Evolutionary conservation across 345 rosid genomes (phyloP), one percentile per base, ranked within the genome.

Genomic region (Rhodamnia argentea): DNA sequence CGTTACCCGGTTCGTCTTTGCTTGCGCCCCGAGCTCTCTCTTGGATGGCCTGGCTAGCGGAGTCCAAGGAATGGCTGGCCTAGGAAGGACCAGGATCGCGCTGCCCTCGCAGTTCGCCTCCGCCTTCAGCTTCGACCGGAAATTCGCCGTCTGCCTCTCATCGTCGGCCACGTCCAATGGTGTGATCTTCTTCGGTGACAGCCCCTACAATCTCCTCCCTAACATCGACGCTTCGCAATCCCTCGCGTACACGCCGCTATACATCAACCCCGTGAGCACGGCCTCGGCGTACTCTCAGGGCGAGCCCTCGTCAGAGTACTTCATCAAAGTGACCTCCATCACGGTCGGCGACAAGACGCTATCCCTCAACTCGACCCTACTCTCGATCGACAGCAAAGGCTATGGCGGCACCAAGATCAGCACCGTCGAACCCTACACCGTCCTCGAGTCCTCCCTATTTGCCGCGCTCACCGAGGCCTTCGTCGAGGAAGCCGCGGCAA

Each of bases 381-480:
- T 96, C 58, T 87, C 91, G 32, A 92, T 94, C 20, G 81, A 91
- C 52, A 62, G 53, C 27, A 14, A 44, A 3, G 96, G 98, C 32
- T 32, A 84, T 5, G 96, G 96, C 3, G 98, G 97, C 52, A 96
- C 98, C 24, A 95, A 94, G 87, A 90, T 96, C 87, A 95, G 96
- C 90, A 92, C 96, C 3, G 96, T 94, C 52, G 22, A 94, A 8
- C 96, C 98, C 1, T 94, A 94, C 94, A 94, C 96, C 0, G 87
- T 92, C 54, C 20, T 95, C 70, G 93, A 94, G 78, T 75, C 89
- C 10, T 92, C 98, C 5, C 93, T 95, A 59, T 94, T 40, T 84
- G 89, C 88, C 0, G 92, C 92, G 5, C 91, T 94, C 24, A 91
- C 91, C 0, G 74, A 86, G 5, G 92, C 93, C 8, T 95, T 92